A percentile compares a stretch with the other conserved stretches of the same genome.
phyloP scores from a whole-genome alignment of 805 yeast species.

The Ogataea thermomethanolica region DNA sequence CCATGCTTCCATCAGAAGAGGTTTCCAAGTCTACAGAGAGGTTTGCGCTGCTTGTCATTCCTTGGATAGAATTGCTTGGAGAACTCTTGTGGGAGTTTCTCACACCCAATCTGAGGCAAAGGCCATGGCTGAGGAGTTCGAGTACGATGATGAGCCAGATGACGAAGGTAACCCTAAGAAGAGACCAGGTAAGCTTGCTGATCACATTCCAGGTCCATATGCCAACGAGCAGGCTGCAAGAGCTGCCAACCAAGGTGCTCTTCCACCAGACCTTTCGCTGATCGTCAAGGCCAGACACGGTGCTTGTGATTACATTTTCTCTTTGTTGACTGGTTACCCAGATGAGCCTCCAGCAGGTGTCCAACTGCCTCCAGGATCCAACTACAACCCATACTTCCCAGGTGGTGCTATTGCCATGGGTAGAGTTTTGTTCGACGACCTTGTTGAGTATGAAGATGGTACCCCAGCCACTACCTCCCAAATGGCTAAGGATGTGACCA shows the following conservation, averaged over 20 bases:
- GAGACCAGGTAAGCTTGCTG: conserved; percentile 98
- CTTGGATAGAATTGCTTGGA: conserved; percentile 95
- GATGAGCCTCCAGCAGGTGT: conserved; percentile 99
- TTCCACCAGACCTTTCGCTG: conserved; percentile 96
- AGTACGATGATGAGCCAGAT: conserved; percentile 95
- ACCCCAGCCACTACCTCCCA: conserved; percentile 98
- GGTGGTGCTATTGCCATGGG: conserved; percentile 99
- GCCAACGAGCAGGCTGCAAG: conserved; percentile 99
- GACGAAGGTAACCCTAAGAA: conserved; percentile 96
- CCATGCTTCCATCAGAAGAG: conserved; percentile 96
- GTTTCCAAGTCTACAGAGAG: conserved; percentile 97
- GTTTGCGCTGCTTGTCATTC: conserved; percentile 99
- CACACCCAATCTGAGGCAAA: conserved; percentile 88
- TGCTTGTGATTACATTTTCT: conserved; percentile 90
- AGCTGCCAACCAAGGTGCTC: conserved; percentile 99
- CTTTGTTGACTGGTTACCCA: conserved; percentile 96
- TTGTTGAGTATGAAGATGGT: conserved; percentile 98
- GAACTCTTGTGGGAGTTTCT: conserved; percentile 95
- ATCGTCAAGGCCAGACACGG: conserved; percentile 99
- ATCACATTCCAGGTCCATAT: conserved; percentile 91
- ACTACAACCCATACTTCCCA: conserved; percentile 99
- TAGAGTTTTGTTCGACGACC: conserved; percentile 93
- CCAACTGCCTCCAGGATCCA: conserved; percentile 83
- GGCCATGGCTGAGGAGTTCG: conserved; percentile 92
- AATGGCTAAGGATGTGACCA: conserved; percentile 97